Base-by-base conservation (phyloP, 2,329 filamentous ascomycete species). In the Byssothecium circinans region DNA sequence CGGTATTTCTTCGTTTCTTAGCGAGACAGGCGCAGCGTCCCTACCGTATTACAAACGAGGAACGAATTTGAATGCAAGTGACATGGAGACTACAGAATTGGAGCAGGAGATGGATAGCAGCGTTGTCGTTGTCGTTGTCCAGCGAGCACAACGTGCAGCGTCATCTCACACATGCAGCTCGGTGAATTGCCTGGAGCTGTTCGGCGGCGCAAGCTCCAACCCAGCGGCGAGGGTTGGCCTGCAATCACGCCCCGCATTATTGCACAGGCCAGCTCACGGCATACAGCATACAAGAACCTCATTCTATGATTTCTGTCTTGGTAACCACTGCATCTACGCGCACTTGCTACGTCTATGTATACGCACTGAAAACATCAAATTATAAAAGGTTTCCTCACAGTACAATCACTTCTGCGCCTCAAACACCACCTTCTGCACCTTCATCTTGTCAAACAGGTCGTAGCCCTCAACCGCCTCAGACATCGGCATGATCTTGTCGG, bases 371-470 rank as follows among this genome's bases (percentile, higher is more conserved):
- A n/a, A n/a, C n/a, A n/a, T n/a, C n/a, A n/a, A n/a, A n/a, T n/a
- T n/a, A n/a, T n/a, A n/a, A n/a, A n/a, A n/a, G n/a, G n/a, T n/a
- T n/a, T n/a, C n/a, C n/a, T n/a, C n/a, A n/a, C n/a, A n/a, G n/a
- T n/a, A n/a, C 27, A 29, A 50, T 63, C 32, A 72, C 61, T 71
- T 66, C 43, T 67, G 62, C 25, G 72, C 73, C 53, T 76, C 73
- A 56, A 80, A 80, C 8, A 79, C 72, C 20, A 80, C 73, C 65
- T 80, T 80, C 55, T 78, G 76, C 35, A 73, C 76, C 68, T 80
- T 75, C 71, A 77, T 75, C 65, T 75, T 74, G 61, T 81, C 76
- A 57, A 81, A 81, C 18, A 78, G 60, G 37, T 76, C 74, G 50
- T 80, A 80, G 4, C 76, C 78, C 63, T 79, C 75, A 40, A 78